phyloP scores from a whole-genome alignment of 192 early-diverging fungal species.

The Podila epicladia region DNA sequence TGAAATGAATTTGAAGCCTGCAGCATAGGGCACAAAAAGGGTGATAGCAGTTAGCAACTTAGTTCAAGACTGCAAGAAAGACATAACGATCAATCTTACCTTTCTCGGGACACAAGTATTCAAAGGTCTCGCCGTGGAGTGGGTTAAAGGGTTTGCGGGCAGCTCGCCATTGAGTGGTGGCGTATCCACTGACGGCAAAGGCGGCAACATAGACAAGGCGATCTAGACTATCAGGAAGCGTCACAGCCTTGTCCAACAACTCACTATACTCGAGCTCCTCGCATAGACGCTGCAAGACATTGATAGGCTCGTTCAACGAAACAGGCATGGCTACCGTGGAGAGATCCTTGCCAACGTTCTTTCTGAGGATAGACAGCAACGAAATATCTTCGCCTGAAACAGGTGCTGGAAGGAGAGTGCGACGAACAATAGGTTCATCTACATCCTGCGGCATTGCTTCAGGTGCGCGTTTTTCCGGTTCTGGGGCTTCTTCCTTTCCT shows the following conservation, averaged over 20 bases:
- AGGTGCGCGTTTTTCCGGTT: not conserved
- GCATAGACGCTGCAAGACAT: slow-evolving; percentile 90
- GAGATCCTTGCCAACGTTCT: slow-evolving; percentile 97
- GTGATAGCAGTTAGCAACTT: not conserved
- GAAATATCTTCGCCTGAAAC: slow-evolving; percentile 83
- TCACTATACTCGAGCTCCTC: slow-evolving; percentile 94
- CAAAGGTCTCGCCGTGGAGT: slow-evolving; percentile 97
- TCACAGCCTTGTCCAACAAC: slow-evolving; percentile 81
- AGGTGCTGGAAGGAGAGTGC: slow-evolving; percentile 80
- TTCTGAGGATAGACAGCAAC: slow-evolving; percentile 88
- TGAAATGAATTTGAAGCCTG: slow-evolving; percentile 87
- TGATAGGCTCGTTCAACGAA: slow-evolving; percentile 95
- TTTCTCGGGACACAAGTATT: slow-evolving; percentile 83
- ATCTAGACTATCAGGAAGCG: slow-evolving; percentile 72
- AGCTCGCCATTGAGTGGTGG: slow-evolving; percentile 84
- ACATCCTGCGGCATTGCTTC: not conserved
- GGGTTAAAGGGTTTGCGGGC: slow-evolving; percentile 99
- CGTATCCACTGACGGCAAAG: slow-evolving; percentile 88
- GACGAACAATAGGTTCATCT: slow-evolving; percentile 57
- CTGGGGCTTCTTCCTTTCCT: slow-evolving; percentile 33
- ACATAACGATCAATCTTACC: slow-evolving; percentile 23
- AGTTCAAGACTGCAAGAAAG: too few relatives aligned
- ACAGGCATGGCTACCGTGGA: slow-evolving; percentile 97
- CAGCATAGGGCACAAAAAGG: not conserved
- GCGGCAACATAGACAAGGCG: slow-evolving; percentile 84